These are phyloP conservation scores for Aphanocladium album DNA, from an alignment of 2,329 filamentous ascomycete species.

Conservation along the genomic window DNA sequence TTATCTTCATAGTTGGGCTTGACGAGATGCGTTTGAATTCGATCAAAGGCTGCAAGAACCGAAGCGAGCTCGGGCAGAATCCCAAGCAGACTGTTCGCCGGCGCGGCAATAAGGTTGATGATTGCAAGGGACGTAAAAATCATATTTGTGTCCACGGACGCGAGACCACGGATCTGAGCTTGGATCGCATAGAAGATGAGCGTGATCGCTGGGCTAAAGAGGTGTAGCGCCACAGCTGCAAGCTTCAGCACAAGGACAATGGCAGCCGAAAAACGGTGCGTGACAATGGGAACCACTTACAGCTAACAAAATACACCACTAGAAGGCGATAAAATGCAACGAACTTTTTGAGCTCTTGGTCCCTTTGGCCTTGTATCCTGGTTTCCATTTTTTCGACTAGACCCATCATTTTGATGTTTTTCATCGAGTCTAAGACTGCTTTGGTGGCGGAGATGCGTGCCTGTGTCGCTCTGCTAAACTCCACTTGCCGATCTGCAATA, in stretches of 20 bases:
- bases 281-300: constrained; percentile 10
- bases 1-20: not conserved
- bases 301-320: constrained; percentile 13
- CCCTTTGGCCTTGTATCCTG: constrained; percentile 11
- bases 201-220: constrained; percentile 2
- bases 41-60: not conserved
- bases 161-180: not conserved
- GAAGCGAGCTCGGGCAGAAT: not conserved
- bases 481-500: constrained; percentile 12
- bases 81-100: constrained; percentile 3
- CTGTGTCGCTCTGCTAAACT: constrained; percentile 8
- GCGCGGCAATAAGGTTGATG: not conserved
- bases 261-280: not conserved
- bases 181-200: constrained; percentile 3
- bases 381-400: constrained; percentile 9
- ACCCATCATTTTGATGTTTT: constrained; percentile 18
- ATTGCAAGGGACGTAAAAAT: constrained; percentile 9
- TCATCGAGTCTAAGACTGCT: constrained; percentile 15
- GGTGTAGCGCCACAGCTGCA: not conserved
- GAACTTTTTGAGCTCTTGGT: constrained; percentile 10
- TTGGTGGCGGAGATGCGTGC: constrained; percentile 8
- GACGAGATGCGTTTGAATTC: not conserved
- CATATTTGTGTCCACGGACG: not conserved
- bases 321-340: constrained; percentile 13
- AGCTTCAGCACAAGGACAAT: not conserved